A percentile compares a stretch with the other conserved stretches of the same genome.
Evolutionary conservation across 371 early-diverging fungal species (phyloP).

Genomic region (Umbelopsis sp.): DNA sequence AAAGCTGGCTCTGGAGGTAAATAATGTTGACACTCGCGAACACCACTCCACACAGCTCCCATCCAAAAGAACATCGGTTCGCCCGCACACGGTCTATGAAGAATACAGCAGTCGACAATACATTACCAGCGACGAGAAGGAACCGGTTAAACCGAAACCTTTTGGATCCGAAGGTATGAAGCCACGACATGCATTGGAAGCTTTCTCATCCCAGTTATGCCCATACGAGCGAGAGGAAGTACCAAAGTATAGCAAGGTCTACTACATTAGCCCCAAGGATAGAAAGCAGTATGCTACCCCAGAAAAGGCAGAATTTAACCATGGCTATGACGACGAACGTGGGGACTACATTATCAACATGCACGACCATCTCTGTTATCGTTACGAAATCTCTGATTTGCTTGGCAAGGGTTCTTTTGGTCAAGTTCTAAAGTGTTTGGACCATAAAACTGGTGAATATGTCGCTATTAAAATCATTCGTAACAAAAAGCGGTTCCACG

Average conservation of each 20-base stretch:
- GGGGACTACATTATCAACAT: constrained; percentile 88
- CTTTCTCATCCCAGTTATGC: constrained; percentile 60
- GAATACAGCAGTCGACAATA: not conserved
- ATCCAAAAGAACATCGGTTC: not conserved
- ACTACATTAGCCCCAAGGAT: constrained; percentile 78
- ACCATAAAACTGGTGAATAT: constrained; percentile 84
- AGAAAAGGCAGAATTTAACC: constrained; percentile 55
- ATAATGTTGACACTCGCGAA: not conserved
- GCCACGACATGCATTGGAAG: constrained; percentile 36
- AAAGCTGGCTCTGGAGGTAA: not conserved
- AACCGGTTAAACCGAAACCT: too few relatives aligned
- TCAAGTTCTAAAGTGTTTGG: constrained; percentile 92
- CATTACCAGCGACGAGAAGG: not conserved
- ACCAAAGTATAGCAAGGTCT: constrained; percentile 72
- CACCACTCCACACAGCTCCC: not conserved
- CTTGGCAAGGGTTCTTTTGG: constrained; percentile 99
- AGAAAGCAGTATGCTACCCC: constrained; percentile 52
- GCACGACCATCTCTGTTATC: constrained; percentile 89
- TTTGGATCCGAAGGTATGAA: not conserved
- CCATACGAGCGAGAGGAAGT: constrained; percentile 83
- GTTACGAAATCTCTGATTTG: constrained; percentile 88
- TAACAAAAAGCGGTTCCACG: constrained; percentile 92
- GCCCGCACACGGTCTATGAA: constrained; percentile 11
- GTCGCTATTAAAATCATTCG: constrained; percentile 97
- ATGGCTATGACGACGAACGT: constrained; percentile 91